These are phyloP conservation scores for Solanum tarijense DNA, from an alignment of 257 asterid genomes.

Conservation along the genomic window DNA sequence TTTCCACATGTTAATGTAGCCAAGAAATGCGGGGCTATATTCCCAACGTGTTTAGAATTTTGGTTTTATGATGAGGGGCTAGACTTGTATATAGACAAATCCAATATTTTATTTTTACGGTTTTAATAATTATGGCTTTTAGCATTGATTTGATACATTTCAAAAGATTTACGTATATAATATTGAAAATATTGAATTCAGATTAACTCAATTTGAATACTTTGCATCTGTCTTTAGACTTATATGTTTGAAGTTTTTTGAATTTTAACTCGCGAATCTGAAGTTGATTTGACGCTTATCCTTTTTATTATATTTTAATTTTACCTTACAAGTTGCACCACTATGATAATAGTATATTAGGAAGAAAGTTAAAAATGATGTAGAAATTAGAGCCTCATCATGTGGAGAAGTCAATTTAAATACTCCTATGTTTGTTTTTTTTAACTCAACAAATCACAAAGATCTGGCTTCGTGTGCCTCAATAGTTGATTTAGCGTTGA, in stretches of 20 bases:
- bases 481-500: background rate
- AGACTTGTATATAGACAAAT: background rate
- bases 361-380: background rate
- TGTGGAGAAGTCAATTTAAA: background rate
- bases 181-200: too few species aligned
- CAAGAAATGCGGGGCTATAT: background rate
- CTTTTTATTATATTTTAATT: too few species aligned
- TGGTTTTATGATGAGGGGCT: background rate
- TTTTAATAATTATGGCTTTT: background rate
- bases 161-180: too few species aligned
- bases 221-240: too few species aligned
- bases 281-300: background rate
- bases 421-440: background rate
- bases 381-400: background rate
- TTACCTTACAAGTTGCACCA: background rate
- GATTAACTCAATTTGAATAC: too few species aligned
- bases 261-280: too few species aligned
- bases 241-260: too few species aligned
- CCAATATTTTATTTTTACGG: background rate
- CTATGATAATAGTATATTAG: background rate
- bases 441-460: background rate
- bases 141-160: background rate
- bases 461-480: background rate
- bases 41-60: too few species aligned
- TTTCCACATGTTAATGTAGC: background rate